Base-by-base conservation (phyloP, 164 flowering plant genomes). In the Amborella trichopoda region DNA sequence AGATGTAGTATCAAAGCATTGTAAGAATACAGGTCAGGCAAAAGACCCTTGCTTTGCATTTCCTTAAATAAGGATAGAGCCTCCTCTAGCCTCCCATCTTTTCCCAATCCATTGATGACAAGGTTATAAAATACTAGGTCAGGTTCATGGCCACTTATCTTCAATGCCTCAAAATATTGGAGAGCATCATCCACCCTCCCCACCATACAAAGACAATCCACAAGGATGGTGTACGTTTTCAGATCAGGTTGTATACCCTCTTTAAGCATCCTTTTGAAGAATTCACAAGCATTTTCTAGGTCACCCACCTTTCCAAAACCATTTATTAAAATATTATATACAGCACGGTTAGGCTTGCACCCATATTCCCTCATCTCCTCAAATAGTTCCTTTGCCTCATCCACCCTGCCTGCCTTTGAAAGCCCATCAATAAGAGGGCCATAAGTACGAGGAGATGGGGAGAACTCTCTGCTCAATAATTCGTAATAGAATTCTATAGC, bases 361-460 rank as follows among this genome's bases (percentile, higher is more conserved):
- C 94, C 76, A 60, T 76, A 83, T 5, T 73, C 79, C 24, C 26
- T 18, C 98, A 87, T 91, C 68, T 78, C 95, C 49, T 75, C 74
- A 47, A 81, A 91, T 26, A 87, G 56, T 24, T 67, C 34, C 56
- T 60, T 69, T 38, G 96, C 96, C 63, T 83, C 85, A 26, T 87
- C 90, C 34, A 78, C 52, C 60, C 78, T 75, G 50, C 82, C 78
- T 0, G 59, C 54, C 71, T 87, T 91, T 27, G 65, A 43, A 53
- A 87, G 85, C 11, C 99, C 96, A 54, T 87, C 99, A 30, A 91
- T 63, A 14, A 91, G 69, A 48, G 99, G 99, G 24, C 99, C 95
- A 59, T 81, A 91, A 11, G 99, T 91, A 48, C 81, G 75, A 41
- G 93, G 81, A 18, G 93, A 81, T 23, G 96, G 99, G 54, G 68